phyloP scores from a whole-genome alignment of 2,329 filamentous ascomycete species.

The Malbranchea cinnamomea region DNA sequence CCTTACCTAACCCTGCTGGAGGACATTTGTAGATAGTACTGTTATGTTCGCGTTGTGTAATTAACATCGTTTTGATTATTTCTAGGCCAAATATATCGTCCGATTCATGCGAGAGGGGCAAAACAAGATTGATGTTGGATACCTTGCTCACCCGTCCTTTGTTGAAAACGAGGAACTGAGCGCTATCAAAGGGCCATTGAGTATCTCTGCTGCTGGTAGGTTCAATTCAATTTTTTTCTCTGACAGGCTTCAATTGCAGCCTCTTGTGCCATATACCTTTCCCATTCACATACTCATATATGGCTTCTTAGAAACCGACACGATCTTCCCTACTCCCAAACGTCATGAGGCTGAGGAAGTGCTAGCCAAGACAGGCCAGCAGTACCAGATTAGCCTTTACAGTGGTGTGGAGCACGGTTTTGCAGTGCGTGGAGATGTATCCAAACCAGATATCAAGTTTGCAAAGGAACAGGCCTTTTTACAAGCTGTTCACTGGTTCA shows the following conservation, averaged over 20 bases:
- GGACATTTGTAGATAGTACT: no score
- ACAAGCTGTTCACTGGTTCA: conserved; percentile 57
- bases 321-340: conserved; percentile 41
- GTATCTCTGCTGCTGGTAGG: conserved; percentile 44
- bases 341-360: conserved; percentile 45
- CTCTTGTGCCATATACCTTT: no score
- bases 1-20: no score
- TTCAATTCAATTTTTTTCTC: no score
- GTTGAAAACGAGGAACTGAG: conserved; percentile 52
- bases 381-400: conserved; percentile 61
- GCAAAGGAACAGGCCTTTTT: conserved; percentile 63
- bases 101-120: conserved; percentile 50
- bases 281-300: no score
- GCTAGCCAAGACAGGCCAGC: conserved; percentile 35
- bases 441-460: conserved; percentile 40
- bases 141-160: conserved; percentile 65
- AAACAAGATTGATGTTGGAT: conserved; percentile 56
- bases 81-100: conserved; percentile 56
- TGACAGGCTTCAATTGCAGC: no score
- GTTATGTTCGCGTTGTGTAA: no score
- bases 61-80: no score
- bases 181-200: conserved; percentile 51
- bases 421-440: conserved; percentile 47
- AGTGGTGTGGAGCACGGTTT: conserved; percentile 60
- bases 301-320: conserved; percentile 41